These are phyloP conservation scores for Sclerotinia nivalis DNA, from an alignment of 2,329 filamentous ascomycete genomes.

Conservation along the genomic window DNA sequence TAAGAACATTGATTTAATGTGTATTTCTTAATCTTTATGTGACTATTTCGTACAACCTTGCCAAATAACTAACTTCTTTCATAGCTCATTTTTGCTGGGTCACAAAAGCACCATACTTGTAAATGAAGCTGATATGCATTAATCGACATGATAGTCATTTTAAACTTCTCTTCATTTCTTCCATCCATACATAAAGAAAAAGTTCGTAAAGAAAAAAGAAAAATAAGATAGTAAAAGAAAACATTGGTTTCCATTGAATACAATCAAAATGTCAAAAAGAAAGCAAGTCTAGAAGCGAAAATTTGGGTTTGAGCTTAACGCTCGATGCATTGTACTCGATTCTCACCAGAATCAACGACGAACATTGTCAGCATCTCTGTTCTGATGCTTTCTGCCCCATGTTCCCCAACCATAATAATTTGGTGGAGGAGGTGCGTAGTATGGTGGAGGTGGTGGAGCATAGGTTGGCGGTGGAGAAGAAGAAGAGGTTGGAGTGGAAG, in stretches of 20 bases:
- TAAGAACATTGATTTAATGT: conserved; percentile 11
- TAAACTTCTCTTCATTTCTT: not conserved
- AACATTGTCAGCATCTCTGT: not conserved
- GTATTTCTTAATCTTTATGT: conserved; percentile 3
- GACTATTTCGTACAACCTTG: conserved; percentile 9
- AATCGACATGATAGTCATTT: conserved; percentile 20
- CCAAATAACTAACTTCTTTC: conserved; percentile 4
- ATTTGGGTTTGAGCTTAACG: conserved; percentile 24
- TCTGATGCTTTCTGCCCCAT: conserved; percentile 12
- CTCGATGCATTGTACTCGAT: conserved; percentile 11
- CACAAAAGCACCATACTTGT: not conserved
- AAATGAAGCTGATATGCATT: conserved; percentile 18
- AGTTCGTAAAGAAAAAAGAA: not conserved
- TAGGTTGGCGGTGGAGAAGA: conserved; percentile 16
- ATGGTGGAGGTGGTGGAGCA: conserved; percentile 24
- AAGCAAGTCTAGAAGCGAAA: conserved; percentile 33
- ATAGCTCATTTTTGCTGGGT: conserved; percentile 6
- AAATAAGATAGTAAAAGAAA: conserved; percentile 14
- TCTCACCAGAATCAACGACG: conserved; percentile 25
- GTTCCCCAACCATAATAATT: conserved; percentile 18
- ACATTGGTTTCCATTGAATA: conserved; percentile 19
- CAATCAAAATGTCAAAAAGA: conserved; percentile 28
- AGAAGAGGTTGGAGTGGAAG: conserved; percentile 2
- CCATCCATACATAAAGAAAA: conserved; percentile 18
- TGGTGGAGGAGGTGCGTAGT: conserved; percentile 20